Conservation (phyloP, 1,139 yeast genomes). For the Taphrina deformans region DNA sequence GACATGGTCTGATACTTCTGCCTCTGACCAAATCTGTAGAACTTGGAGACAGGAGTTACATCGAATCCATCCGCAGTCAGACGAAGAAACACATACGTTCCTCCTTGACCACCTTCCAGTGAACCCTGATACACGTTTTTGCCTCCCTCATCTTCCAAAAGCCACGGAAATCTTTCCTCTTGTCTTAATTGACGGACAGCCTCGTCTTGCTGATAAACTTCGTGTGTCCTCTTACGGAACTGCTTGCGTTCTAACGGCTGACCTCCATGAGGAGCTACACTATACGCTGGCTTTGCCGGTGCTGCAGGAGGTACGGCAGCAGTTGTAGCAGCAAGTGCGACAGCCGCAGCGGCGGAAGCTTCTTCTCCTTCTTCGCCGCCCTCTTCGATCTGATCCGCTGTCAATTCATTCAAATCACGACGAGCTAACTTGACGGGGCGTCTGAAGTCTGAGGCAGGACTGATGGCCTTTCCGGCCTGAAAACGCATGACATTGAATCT, state of each 20-base stretch:
- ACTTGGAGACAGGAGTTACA: conserved; percentile 60
- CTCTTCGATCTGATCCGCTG: conserved; percentile 40
- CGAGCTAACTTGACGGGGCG: conserved; percentile 85
- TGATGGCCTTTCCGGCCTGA: conserved; percentile 69
- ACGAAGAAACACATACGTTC: conserved; percentile 71
- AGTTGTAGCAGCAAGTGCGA: conserved; percentile 33
- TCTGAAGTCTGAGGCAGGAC: conserved; percentile 68
- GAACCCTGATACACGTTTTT: conserved; percentile 92
- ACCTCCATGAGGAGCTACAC: conserved; percentile 91
- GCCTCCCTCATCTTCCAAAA: conserved; percentile 93
- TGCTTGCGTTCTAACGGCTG: conserved; percentile 63
- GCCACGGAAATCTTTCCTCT: conserved; percentile 98
- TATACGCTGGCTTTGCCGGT: conserved; percentile 31
- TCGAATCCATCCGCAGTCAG: conserved; percentile 36
- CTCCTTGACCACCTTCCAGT: conserved; percentile 91
- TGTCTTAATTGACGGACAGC: conserved; percentile 78
- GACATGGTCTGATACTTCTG: conserved; percentile 91
- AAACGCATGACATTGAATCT: conserved; percentile 81
- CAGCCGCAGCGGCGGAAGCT: conserved; percentile 37
- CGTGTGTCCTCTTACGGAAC: conserved; percentile 80
- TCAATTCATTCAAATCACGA: conserved; percentile 67
- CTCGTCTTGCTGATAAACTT: conserved; percentile 76
- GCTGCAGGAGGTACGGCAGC: conserved; percentile 1
- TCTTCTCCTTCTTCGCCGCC: conserved; percentile 44
- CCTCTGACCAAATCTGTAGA: conserved; percentile 88